Conservation (phyloP, 306 rosid species). For the Malus fusca region DNA sequence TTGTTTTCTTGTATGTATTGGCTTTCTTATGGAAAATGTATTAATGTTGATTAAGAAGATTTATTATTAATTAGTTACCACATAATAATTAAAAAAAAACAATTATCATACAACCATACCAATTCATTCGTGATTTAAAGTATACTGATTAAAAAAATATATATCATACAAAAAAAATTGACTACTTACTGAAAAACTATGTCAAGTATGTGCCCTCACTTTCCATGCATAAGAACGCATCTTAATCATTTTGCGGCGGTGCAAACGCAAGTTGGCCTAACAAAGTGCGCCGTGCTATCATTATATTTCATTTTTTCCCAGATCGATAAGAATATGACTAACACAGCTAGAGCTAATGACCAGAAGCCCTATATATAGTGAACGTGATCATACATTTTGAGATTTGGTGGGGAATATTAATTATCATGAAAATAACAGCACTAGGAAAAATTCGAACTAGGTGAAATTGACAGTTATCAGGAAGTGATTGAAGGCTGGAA, state of each 20-base stretch:
- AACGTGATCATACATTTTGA: neutral
- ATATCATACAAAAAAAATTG: neutral
- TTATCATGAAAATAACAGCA: conserved; percentile 3
- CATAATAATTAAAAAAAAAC: too few relatives aligned
- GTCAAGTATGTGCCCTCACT: neutral
- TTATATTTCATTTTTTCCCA: neutral
- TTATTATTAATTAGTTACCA: too few relatives aligned
- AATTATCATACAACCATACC: too few relatives aligned
- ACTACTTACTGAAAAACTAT: neutral
- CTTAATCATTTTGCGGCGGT: neutral
- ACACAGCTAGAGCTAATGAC: neutral
- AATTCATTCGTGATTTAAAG: neutral
- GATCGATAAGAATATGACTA: neutral
- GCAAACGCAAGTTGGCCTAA: neutral
- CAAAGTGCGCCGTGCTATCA: neutral
- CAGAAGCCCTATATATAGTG: neutral
- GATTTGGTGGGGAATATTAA: conserved; percentile 1
- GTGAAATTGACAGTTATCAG: neutral
- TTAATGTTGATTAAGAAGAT: too few relatives aligned
- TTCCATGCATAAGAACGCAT: neutral
- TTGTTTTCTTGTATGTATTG: too few relatives aligned
- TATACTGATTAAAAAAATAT: neutral
- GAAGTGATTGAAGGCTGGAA: neutral
- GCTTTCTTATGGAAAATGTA: too few relatives aligned
- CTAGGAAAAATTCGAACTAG: neutral